These are phyloP conservation scores for Isochrysis galbana DNA, from an alignment of 78 protist species.

Conservation along the genomic window DNA sequence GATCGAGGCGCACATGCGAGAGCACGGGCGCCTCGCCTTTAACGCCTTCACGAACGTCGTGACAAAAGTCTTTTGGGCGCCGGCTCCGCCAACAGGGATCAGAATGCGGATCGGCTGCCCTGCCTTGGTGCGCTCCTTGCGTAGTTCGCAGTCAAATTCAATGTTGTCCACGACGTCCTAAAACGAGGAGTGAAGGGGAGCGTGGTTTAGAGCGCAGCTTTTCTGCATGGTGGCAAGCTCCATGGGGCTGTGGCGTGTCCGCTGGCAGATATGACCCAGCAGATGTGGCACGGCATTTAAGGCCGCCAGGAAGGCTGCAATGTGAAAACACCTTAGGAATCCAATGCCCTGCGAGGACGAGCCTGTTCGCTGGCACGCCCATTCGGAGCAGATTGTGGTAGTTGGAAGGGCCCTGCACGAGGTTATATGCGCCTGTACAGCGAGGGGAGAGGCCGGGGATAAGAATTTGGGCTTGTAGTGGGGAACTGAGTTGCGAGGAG, in stretches of 20 bases:
- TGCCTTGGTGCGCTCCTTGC: not conserved
- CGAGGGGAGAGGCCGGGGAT: no score
- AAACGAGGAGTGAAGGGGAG: no score
- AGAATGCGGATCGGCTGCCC: slow-evolving; percentile 17
- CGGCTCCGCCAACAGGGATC: slow-evolving; percentile 36
- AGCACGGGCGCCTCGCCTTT: no score
- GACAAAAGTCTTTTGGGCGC: not conserved
- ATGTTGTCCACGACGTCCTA: slow-evolving; percentile 28
- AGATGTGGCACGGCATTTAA: no score
- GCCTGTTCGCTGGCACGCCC: slow-evolving; percentile 23
- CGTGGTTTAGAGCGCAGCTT: no score
- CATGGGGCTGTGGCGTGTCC: no score
- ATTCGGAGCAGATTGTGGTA: not conserved
- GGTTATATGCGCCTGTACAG: not conserved
- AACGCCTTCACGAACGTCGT: not conserved
- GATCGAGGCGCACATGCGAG: not conserved
- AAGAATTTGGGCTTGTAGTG: no score
- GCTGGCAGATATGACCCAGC: no score
- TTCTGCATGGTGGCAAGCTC: no score
- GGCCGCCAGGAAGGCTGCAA: no score
- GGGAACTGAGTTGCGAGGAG: no score
- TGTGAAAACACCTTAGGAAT: no score
- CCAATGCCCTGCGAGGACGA: slow-evolving; percentile 2
- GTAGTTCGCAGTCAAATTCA: not conserved
- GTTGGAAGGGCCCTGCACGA: slow-evolving; percentile 38